Conservation (phyloP, 352 stramenopile genomes). For the Phytopythium chamaehyphon region DNA sequence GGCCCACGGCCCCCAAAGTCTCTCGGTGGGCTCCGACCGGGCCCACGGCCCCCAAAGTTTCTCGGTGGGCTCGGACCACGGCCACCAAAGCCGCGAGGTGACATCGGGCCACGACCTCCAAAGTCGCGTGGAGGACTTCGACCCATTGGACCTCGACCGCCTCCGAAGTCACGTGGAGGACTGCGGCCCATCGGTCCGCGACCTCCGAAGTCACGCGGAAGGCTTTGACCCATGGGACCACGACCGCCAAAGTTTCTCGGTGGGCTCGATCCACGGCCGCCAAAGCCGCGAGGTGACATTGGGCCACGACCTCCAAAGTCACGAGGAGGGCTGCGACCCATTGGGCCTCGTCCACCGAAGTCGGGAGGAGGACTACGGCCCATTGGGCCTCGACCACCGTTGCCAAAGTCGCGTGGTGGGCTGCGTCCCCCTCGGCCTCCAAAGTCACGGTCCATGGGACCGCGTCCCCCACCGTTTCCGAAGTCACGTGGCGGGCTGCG, state of each 20-base stretch:
- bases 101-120: slow-evolving; percentile 11
- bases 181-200: slow-evolving; percentile 3
- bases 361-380: slow-evolving; percentile 14
- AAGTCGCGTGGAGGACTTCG: slow-evolving; percentile 18
- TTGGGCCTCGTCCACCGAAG: slow-evolving; percentile 1
- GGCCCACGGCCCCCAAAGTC: slow-evolving; percentile 13
- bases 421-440: slow-evolving; percentile 2
- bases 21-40: background rate
- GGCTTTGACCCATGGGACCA: slow-evolving; percentile 5
- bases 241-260: slow-evolving; percentile 14
- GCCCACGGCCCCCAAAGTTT: slow-evolving; percentile 12
- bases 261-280: slow-evolving; percentile 1
- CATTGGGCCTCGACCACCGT: background rate
- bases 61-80: slow-evolving; percentile 16
- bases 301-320: slow-evolving; percentile 7
- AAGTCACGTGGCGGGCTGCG: slow-evolving; percentile 15
- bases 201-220: slow-evolving; percentile 8
- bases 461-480: background rate
- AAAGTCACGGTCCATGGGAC: slow-evolving; percentile 5
- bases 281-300: slow-evolving; percentile 4
- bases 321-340: background rate
- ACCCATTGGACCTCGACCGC: slow-evolving; percentile 12
- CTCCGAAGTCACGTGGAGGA: slow-evolving; percentile 16
- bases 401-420: slow-evolving; percentile 9
- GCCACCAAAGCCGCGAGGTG: slow-evolving; percentile 16